Evolutionary conservation across 2,329 filamentous ascomycete species (phyloP).

Genomic region (Pyrenophora graminea): DNA sequence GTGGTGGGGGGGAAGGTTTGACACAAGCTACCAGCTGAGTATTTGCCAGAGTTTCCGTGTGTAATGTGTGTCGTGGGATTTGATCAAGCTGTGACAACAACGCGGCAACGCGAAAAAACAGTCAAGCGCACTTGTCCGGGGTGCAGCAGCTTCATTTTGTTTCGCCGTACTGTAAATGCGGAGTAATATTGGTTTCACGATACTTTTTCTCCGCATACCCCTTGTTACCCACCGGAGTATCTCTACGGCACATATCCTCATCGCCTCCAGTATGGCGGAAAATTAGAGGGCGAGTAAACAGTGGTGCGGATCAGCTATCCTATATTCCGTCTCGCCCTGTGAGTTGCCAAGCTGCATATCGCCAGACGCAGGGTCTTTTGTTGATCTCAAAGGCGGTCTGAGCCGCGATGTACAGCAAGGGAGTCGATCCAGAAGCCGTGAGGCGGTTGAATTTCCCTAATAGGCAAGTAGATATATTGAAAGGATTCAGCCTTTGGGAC

Average conservation of each 20-base stretch:
- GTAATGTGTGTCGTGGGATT: no score
- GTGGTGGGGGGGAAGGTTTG: no score
- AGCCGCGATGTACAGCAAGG: conserved; percentile 3
- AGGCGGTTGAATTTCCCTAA: conserved; percentile 5
- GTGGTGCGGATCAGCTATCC: background rate
- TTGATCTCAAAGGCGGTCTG: conserved; percentile 7
- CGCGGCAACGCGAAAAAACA: no score
- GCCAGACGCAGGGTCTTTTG: background rate
- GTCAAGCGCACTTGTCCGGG: no score
- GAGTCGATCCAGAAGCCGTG: background rate
- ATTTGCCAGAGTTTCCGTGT: no score
- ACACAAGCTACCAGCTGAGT: no score
- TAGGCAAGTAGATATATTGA: conserved; percentile 2
- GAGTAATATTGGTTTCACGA: background rate
- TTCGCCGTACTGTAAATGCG: no score
- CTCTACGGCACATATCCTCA: background rate
- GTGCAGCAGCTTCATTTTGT: no score
- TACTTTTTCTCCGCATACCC: conserved; percentile 4
- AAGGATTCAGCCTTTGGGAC: background rate
- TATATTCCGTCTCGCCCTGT: background rate
- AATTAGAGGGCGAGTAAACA: background rate
- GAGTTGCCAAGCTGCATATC: background rate
- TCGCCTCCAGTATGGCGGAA: background rate
- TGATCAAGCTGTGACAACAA: no score
- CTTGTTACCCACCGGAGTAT: conserved; percentile 1